These are phyloP conservation scores for Diaporthe caulivora DNA, from an alignment of 2,329 filamentous ascomycete genomes.

Conservation along the genomic window DNA sequence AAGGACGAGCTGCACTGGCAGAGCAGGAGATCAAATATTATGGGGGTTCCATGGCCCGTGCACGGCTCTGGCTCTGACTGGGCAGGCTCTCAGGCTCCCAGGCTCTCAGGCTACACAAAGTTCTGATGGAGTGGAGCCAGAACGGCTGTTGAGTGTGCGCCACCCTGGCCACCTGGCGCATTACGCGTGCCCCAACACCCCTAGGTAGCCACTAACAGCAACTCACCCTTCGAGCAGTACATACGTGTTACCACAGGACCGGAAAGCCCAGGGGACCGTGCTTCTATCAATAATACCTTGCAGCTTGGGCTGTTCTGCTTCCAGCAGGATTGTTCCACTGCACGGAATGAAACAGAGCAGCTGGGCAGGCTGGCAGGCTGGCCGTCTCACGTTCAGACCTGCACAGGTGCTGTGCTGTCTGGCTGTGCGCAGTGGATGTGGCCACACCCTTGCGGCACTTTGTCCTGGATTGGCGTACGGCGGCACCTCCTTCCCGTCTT, in stretches of 20 bases:
- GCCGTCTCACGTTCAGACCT: constrained; percentile 13
- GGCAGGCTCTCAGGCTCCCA: constrained; percentile 13
- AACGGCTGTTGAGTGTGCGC: constrained; percentile 6
- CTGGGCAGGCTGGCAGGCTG: not conserved
- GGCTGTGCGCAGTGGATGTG: not conserved
- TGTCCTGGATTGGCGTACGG: constrained; percentile 22
- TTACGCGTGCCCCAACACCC: not conserved
- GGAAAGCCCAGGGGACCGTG: not conserved
- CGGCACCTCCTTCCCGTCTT: constrained; percentile 24
- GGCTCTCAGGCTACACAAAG: constrained; percentile 29
- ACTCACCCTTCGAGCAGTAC: not conserved
- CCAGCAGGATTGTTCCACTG: not conserved
- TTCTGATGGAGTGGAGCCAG: constrained; percentile 21
- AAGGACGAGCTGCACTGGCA: constrained; percentile 8
- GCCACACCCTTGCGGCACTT: not conserved
- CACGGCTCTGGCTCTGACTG: not conserved
- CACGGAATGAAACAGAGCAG: constrained; percentile 7
- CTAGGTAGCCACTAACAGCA: constrained; percentile 24
- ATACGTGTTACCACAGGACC: not conserved
- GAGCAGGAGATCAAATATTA: constrained; percentile 28
- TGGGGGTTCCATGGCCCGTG: constrained; percentile 24
- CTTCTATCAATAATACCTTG: not conserved
- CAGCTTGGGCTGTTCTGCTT: not conserved
- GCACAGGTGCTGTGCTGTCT: not conserved
- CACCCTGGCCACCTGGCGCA: constrained; percentile 15